Evolutionary conservation across 2,329 filamentous ascomycete genomes (phyloP).

Genomic region (Colletotrichum limetticola): DNA sequence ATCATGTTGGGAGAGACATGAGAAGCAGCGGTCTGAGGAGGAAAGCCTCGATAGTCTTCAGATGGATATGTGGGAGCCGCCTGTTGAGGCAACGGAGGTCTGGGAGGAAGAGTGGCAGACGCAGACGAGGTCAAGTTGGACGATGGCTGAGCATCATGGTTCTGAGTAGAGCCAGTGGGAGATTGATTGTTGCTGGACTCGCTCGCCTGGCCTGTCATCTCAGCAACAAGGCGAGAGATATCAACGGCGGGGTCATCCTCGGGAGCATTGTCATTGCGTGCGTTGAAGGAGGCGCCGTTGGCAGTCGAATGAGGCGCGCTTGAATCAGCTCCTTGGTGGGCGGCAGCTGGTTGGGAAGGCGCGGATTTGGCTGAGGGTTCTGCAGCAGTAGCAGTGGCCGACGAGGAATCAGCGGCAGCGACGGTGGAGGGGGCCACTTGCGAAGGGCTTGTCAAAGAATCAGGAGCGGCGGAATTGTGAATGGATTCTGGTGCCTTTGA

Average conservation of each 20-base stretch:
- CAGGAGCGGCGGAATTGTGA: conserved; percentile 52
- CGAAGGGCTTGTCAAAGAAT: conserved; percentile 46
- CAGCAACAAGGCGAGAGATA: conserved; percentile 54
- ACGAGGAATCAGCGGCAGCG: conserved; percentile 46
- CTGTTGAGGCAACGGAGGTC: conserved; percentile 54
- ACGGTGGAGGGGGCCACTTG: conserved; percentile 44
- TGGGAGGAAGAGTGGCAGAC: conserved; percentile 58
- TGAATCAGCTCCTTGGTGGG: conserved; percentile 42
- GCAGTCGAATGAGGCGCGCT: conserved; percentile 38
- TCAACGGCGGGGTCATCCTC: conserved; percentile 47
- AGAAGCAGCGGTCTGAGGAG: conserved; percentile 48
- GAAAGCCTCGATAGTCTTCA: conserved; percentile 41
- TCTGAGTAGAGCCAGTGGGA: conserved; percentile 17
- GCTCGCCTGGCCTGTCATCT: conserved; percentile 50
- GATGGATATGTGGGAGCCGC: conserved; percentile 48
- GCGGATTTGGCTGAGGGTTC: conserved; percentile 18
- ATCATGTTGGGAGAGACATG: conserved; percentile 40
- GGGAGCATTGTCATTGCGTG: conserved; percentile 42
- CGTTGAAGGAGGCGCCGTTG: conserved; percentile 38
- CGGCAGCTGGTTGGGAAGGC: conserved; percentile 36
- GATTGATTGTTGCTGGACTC: conserved; percentile 38
- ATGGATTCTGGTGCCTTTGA: conserved; percentile 57
- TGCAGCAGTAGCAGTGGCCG: conserved; percentile 39
- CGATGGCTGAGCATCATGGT: conserved; percentile 23
- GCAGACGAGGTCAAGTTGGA: conserved; percentile 44